Percentiles rank a stretch among this genome's conserved stretches.
Conservation (phyloP, 2,329 filamentous ascomycete species). For the Colletotrichum plurivorum region DNA sequence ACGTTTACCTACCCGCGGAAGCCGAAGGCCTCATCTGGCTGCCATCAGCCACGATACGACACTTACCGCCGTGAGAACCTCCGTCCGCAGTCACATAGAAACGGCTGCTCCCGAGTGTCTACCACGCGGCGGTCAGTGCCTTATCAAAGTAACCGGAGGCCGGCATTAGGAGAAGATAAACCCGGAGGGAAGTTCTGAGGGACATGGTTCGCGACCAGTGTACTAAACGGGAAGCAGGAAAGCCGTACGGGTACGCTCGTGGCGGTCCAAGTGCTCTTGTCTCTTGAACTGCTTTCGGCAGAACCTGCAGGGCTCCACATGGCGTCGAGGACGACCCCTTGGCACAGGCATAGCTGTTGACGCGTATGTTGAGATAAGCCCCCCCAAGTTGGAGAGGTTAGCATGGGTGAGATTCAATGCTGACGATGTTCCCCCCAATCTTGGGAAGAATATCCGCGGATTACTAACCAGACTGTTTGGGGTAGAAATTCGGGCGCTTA, state of each 20-base stretch:
- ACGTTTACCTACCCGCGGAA: no score
- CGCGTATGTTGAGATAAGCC: background rate
- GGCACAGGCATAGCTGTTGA: background rate
- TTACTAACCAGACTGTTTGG: no score
- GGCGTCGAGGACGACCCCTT: no score
- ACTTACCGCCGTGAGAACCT: conserved; percentile 49
- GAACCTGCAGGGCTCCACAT: conserved; percentile 46
- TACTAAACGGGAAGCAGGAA: background rate
- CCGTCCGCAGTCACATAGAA: conserved; percentile 48
- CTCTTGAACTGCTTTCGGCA: conserved; percentile 51
- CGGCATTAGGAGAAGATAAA: no score
- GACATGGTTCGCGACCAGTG: background rate
- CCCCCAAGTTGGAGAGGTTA: background rate
- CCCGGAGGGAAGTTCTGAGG: no score
- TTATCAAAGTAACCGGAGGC: no score
- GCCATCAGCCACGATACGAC: background rate
- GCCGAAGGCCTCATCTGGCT: background rate
- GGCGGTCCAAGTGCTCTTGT: conserved; percentile 49
- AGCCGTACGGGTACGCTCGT: conserved; percentile 48
- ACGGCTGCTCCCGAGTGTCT: conserved; percentile 53
- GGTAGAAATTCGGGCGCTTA: no score
- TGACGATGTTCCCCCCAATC: no score
- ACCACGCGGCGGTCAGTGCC: background rate
- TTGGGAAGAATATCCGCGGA: no score
- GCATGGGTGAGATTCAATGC: no score